Evolutionary conservation across 768 basidiomycete genomes (phyloP), one percentile per base, ranked within the genome.

Genomic region (Lactarius sanguifluus): DNA sequence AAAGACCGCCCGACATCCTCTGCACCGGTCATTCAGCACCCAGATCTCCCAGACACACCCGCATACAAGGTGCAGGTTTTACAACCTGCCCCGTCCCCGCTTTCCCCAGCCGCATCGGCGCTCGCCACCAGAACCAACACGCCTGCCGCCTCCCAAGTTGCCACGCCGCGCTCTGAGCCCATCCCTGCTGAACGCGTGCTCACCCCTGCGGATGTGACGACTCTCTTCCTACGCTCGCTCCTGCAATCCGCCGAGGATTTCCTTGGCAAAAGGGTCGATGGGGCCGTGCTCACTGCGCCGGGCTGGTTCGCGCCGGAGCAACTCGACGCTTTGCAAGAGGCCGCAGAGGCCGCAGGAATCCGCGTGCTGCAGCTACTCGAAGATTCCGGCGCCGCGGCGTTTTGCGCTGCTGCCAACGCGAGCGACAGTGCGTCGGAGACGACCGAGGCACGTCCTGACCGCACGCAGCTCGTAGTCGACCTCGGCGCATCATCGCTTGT

Each of bases 191-290:
- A 85, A 57, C 89, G 92, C 52, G 82, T 89, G 65, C 81, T 98
- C 32, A 92, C 92, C 56, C 88, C 90, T 2, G 85, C 87, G 20
- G 94, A 98, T 73, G 91, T 89, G 15, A 85, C 92, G 36, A 83
- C 89, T 47, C 85, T 95, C 72, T 98, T 96, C 84, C 82, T 99
- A 43, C 81, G 81, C 61, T 92, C 91, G 3, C 86, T 99, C 40
- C 78, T 94, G 67, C 82, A 90, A 69, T 95, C 92, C 43, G 96
- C 96, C 7, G 85, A 89, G 71, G 94, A 95, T 75, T 98, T 96
- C 78, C 83, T 98, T 15, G 94, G 94, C 15, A 87, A 85, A 73
- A 83, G 85, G 34, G 81, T 92, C 41, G 78, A 85, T 54, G 91
- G 91, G 50, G 91, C 92, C 28, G 96, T 98, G 64, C 85, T 98